phyloP scores from a whole-genome alignment of 2,329 filamentous ascomycete genomes.

The Nothopassalora personata region DNA sequence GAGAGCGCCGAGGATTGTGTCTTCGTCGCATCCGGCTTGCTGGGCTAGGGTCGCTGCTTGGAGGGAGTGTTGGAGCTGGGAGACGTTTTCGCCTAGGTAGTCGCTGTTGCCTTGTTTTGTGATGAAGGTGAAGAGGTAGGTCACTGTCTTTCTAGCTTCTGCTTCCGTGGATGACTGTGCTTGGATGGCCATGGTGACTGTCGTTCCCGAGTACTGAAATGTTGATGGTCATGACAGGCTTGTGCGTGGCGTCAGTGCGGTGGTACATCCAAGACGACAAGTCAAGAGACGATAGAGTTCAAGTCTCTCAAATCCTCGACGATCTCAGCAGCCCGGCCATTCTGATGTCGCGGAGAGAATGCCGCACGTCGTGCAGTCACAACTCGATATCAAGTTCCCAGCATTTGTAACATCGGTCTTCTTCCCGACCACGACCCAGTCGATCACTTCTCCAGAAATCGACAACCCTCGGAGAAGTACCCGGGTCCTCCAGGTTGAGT shows the following conservation, averaged over 20 bases:
- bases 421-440: background rate
- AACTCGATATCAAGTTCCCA: background rate
- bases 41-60: slow-evolving; percentile 30
- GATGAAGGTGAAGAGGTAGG: slow-evolving; percentile 20
- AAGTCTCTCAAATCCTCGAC: background rate
- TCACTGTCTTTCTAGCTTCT: slow-evolving; percentile 16
- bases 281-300: background rate
- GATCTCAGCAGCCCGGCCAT: background rate
- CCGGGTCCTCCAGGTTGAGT: background rate
- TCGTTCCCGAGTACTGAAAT: background rate
- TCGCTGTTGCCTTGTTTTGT: slow-evolving; percentile 26
- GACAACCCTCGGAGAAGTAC: background rate
- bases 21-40: slow-evolving; percentile 20
- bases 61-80: slow-evolving; percentile 31
- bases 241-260: background rate
- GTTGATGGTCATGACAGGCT: background rate
- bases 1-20: slow-evolving; percentile 36
- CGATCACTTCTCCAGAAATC: slow-evolving; percentile 1
- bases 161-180: slow-evolving; percentile 5
- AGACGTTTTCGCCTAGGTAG: slow-evolving; percentile 30
- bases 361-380: background rate
- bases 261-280: background rate
- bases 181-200: background rate
- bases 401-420: background rate
- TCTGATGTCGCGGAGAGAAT: slow-evolving; percentile 2